phyloP scores from a whole-genome alignment of 2,329 filamentous ascomycete species.

The Hortaea werneckii region DNA sequence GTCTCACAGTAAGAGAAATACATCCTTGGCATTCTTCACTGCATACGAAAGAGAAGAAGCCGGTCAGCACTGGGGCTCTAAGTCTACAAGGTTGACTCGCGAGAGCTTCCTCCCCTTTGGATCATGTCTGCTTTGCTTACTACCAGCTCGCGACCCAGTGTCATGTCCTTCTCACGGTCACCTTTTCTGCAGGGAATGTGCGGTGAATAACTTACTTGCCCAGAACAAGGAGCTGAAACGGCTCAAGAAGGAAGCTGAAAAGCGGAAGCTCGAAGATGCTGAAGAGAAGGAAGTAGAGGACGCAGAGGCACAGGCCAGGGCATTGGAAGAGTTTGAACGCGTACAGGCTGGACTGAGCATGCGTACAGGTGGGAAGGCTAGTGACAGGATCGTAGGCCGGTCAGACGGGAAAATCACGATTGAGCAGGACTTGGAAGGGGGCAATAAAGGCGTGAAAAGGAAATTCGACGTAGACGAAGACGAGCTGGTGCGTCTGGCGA shows the following conservation, averaged over 20 bases:
- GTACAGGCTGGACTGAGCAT: constrained; percentile 56
- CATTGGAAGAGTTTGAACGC: constrained; percentile 73
- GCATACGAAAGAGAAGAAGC: constrained; percentile 78
- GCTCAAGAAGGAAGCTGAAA: constrained; percentile 52
- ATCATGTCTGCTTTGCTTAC: constrained; percentile 77
- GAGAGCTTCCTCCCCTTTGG: constrained; percentile 90
- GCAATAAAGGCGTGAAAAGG: constrained; percentile 49
- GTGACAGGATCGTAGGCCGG: constrained; percentile 35
- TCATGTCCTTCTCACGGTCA: constrained; percentile 70
- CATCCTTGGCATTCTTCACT: constrained; percentile 86
- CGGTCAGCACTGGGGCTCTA: constrained; percentile 70
- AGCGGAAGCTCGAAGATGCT: constrained; percentile 51
- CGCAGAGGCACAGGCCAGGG: constrained; percentile 58
- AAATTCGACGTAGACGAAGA: constrained; percentile 74
- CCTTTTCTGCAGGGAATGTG: constrained; percentile 92
- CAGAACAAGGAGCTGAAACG: constrained; percentile 89
- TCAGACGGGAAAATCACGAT: constrained; percentile 24
- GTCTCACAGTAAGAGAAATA: constrained; percentile 61
- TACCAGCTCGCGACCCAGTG: constrained; percentile 70
- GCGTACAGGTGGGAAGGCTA: constrained; percentile 31
- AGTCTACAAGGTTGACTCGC: constrained; percentile 71
- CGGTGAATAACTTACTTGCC: constrained; percentile 76
- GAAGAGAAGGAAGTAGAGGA: constrained; percentile 53
- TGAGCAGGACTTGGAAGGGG: constrained; percentile 18
- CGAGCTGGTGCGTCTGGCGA: constrained; percentile 60